A percentile compares a stretch with the other conserved stretches of the same genome.
Conservation (phyloP, 768 basidiomycete genomes). For the Cyathus striatus region DNA sequence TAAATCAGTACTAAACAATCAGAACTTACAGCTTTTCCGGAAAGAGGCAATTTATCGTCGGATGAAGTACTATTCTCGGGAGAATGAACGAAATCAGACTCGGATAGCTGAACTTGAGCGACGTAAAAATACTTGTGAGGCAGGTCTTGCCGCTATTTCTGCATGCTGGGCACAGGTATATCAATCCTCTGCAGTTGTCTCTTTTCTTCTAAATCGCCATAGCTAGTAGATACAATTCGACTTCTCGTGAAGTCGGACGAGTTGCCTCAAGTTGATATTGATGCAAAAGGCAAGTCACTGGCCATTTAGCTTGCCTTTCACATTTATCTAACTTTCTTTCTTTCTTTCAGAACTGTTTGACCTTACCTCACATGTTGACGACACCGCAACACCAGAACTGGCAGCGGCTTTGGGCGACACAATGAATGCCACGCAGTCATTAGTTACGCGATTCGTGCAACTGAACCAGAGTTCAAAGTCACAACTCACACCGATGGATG, state of each 20-base stretch:
- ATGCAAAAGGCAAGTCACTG: constrained; percentile 32
- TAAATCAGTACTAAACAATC: constrained; percentile 7
- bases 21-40: constrained; percentile 57
- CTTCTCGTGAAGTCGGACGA: constrained; percentile 51
- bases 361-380: constrained; percentile 34
- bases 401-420: constrained; percentile 47
- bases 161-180: constrained; percentile 78
- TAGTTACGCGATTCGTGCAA: constrained; percentile 55
- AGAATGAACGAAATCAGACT: constrained; percentile 59
- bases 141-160: constrained; percentile 66
- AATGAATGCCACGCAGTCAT: constrained; percentile 50
- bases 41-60: constrained; percentile 84
- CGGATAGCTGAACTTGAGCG: constrained; percentile 63
- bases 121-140: constrained; percentile 62
- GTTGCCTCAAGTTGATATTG: constrained; percentile 34
- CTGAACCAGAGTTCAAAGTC: constrained; percentile 29
- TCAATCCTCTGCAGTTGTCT: constrained; percentile 3
- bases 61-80: constrained; percentile 79
- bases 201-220: constrained; percentile 3
- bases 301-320: constrained; percentile 3
- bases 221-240: constrained; percentile 68
- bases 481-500: constrained; percentile 27
- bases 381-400: constrained; percentile 29
- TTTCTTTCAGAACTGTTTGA: constrained; percentile 38
- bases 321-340: constrained; percentile 1